Base-by-base conservation (phyloP, 192 early-diverging fungal species). In the Haplosporangium gracile region DNA sequence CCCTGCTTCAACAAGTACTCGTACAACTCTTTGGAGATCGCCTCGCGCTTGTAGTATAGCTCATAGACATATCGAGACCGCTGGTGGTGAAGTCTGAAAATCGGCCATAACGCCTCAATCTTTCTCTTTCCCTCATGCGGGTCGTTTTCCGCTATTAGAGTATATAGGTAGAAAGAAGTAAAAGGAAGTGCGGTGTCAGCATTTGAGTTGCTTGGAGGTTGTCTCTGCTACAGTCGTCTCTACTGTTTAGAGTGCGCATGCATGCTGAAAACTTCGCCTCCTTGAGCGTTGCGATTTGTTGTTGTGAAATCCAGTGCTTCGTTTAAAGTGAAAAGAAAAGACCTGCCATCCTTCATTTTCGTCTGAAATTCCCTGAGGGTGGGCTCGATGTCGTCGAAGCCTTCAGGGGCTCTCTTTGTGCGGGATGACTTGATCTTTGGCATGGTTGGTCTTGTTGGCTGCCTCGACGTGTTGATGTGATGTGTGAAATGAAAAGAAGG, bases 81-180 rank as follows among this genome's bases (percentile, higher is more conserved):
- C 89, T 99, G 98, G 89, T 99, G 98, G 88, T 99, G 98, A 39
- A 99, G 89, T 40, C 96, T 93, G 88, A 98, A 98, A 45, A 99
- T 95, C 16, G 96, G 93, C 99, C 99, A 99, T 39, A 94, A 83
- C 53, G 97, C 93, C 91, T 99, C 97, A 29, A 94, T 92, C 82
- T 96, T 96, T 85, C 99, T 95, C 88, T 98, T 99, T 69, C 97
- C 97, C 79, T 97, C 95, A 77, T 95, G 94, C 13, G 96, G 91
- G 78, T 98, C 98, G 88, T 97, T 99, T 86, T 99, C 98, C 82
- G 95, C 98, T 98, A 84, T 57, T 75, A 42, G 45, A 57, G 20
- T 39, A 11, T 10, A 42, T n/a, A 69, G 20, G 42, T 15, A 57
- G 39, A 71, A 53, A 65, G 55, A 43, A 11, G 9, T 32, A 70